Evolutionary conservation across 352 stramenopile species (phyloP).

Genomic region (Phytophthora melonis): DNA sequence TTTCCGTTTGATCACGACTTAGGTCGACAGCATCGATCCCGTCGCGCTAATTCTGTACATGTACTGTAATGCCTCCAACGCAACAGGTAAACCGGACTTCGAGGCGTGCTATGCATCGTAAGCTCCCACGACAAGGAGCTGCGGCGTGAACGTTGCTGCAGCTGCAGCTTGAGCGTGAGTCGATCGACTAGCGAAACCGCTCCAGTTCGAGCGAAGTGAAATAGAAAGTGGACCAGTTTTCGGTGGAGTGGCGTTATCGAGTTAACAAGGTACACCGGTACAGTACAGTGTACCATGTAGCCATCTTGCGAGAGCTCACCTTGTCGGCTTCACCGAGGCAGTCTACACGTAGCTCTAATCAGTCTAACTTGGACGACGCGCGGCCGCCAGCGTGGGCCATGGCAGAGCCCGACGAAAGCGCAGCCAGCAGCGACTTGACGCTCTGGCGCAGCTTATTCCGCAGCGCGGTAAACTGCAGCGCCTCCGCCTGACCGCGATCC

Average conservation of each 20-base stretch:
- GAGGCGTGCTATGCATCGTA: no score
- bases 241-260: slow-evolving; percentile 1
- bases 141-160: not conserved
- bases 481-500: slow-evolving; percentile 44
- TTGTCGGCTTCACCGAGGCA: not conserved
- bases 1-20: not conserved
- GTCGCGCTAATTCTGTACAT: not conserved
- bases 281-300: slow-evolving; percentile 1
- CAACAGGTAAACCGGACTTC: no score
- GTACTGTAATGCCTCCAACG: no score
- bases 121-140: no score
- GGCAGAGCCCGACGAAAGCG: slow-evolving; percentile 19
- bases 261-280: not conserved
- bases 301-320: slow-evolving; percentile 3
- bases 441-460: slow-evolving; percentile 53
- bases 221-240: not conserved
- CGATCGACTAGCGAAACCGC: not conserved
- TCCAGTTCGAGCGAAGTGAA: not conserved
- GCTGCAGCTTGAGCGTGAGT: no score
- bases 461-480: slow-evolving; percentile 45
- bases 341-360: slow-evolving; percentile 10
- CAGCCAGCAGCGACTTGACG: slow-evolving; percentile 46
- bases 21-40: not conserved
- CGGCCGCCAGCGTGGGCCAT: slow-evolving; percentile 13
- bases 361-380: slow-evolving; percentile 46